These are phyloP conservation scores for Clarireedia homoeocarpa DNA, from an alignment of 2,329 filamentous ascomycete genomes.

Conservation along the genomic window DNA sequence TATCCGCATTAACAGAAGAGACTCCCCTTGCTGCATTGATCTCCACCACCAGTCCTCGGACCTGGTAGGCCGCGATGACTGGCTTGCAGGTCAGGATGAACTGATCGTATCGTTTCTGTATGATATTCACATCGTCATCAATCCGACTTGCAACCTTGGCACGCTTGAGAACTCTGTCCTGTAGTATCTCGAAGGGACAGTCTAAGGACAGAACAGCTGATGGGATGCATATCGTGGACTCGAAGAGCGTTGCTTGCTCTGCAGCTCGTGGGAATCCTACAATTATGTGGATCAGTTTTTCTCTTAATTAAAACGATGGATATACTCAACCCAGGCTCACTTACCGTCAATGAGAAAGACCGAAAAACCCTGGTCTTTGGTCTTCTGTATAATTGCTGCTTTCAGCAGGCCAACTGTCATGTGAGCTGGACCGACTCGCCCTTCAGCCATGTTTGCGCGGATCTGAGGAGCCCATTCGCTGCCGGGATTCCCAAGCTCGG, in stretches of 20 bases:
- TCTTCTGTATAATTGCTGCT: neutral
- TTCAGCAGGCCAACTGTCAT: neutral
- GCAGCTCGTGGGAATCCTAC: constrained; percentile 1
- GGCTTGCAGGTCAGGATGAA: neutral
- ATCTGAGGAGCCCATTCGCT: neutral
- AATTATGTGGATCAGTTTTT: neutral
- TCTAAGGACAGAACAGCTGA: neutral
- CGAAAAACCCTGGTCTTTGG: neutral
- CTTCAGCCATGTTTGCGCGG: neutral
- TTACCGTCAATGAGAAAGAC: constrained; percentile 2
- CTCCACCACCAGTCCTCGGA: neutral
- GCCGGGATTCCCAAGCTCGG: neutral
- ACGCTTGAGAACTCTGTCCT: neutral
- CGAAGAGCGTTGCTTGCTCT: neutral
- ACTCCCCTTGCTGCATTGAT: neutral
- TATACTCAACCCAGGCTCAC: neutral
- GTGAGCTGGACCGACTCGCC: neutral
- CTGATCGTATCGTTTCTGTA: neutral
- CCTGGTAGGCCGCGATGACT: neutral
- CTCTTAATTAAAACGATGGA: too few species aligned
- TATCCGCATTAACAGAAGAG: neutral
- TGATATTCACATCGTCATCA: neutral
- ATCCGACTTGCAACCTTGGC: neutral
- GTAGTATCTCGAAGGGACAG: neutral
- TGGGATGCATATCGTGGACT: neutral